Percentiles rank a stretch among this genome's conserved stretches.
phyloP scores from a whole-genome alignment of 164 flowering plant genomes.

The Magnolia changhungtana region DNA sequence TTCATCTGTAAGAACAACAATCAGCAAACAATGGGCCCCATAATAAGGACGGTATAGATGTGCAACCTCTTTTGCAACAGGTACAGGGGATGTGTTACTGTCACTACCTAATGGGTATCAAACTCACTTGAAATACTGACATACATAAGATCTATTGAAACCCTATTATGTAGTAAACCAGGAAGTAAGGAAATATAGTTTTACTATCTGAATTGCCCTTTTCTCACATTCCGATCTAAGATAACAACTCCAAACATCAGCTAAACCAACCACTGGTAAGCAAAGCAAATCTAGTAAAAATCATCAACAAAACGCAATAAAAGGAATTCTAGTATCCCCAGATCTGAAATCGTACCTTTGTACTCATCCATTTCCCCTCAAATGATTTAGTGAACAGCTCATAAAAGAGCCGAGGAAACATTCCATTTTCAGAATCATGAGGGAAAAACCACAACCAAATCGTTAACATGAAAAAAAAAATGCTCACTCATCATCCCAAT shows the following conservation, averaged over 20 bases:
- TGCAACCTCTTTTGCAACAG: no score
- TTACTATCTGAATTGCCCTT: no score
- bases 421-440: not conserved
- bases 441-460: not conserved
- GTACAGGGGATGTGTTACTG: no score
- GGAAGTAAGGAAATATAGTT: no score
- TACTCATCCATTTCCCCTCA: conserved; percentile 78
- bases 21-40: no score
- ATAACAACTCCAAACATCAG: not conserved
- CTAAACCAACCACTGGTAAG: not conserved
- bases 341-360: conserved; percentile 38
- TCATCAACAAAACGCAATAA: no score
- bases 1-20: no score
- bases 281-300: not conserved
- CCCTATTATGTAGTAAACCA: no score
- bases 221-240: not conserved
- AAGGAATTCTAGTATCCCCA: not conserved
- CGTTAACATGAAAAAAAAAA: not conserved
- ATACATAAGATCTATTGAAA: no score
- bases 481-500: conserved; percentile 13
- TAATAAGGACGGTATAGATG: no score
- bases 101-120: no score
- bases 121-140: no score
- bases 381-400: conserved; percentile 76
- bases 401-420: conserved; percentile 46